These are phyloP conservation scores for Dactylellina parvicollis DNA, from an alignment of 2,329 filamentous ascomycete species.

Conservation along the genomic window DNA sequence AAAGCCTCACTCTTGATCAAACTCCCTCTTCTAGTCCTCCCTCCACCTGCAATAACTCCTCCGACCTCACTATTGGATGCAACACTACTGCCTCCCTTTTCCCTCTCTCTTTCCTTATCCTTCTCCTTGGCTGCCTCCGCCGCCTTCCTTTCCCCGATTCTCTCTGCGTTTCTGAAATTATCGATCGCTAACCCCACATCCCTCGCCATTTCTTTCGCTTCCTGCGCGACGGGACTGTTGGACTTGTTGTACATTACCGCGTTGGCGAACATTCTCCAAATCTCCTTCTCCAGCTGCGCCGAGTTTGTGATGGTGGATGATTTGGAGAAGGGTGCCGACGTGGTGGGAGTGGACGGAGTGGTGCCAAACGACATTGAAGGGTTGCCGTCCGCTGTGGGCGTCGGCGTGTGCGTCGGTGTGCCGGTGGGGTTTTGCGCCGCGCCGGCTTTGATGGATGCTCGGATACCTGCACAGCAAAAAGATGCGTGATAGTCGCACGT, in stretches of 20 bases:
- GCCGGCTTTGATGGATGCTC: constrained; percentile 77
- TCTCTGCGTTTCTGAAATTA: constrained; percentile 58
- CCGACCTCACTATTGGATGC: not conserved
- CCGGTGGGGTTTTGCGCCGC: constrained; percentile 65
- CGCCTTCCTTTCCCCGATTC: constrained; percentile 56
- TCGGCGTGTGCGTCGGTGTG: constrained; percentile 70
- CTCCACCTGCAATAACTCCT: not conserved
- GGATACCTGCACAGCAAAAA: constrained; percentile 65
- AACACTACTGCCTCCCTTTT: constrained; percentile 1
- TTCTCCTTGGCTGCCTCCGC: constrained; percentile 53
- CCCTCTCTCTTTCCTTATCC: constrained; percentile 33
- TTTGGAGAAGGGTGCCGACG: constrained; percentile 63
- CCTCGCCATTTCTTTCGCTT: constrained; percentile 57
- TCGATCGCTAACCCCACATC: constrained; percentile 57
- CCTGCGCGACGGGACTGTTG: constrained; percentile 53
- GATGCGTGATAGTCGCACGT: not conserved
- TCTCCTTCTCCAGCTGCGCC: constrained; percentile 87
- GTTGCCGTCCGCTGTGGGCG: constrained; percentile 71
- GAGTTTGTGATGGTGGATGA: constrained; percentile 87
- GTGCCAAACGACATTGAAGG: constrained; percentile 59
- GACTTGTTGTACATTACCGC: constrained; percentile 91
- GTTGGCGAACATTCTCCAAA: constrained; percentile 97
- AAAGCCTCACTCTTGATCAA: constrained; percentile 50
- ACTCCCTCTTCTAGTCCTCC: constrained; percentile 25
- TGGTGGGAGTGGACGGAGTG: constrained; percentile 76